Conservation (phyloP, 345 rosid genomes). For the Moringa oleifera region DNA sequence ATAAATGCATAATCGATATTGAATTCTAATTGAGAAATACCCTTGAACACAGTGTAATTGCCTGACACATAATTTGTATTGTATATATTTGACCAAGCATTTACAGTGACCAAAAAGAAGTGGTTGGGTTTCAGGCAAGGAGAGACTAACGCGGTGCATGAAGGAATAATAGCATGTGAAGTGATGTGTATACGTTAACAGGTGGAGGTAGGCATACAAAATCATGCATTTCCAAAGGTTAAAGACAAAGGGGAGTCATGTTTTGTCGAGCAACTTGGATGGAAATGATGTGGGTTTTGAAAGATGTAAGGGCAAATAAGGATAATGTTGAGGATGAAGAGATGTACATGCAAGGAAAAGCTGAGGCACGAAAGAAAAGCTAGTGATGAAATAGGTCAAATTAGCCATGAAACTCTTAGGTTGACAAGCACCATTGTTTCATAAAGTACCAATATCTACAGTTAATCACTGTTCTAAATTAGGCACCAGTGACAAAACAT, state of each 20-base stretch:
- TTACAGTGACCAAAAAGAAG: too few relatives aligned
- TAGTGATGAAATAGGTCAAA: conserved; percentile 27
- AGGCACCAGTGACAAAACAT: not conserved
- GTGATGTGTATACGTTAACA: too few relatives aligned
- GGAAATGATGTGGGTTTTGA: conserved; percentile 14
- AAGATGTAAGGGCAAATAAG: not conserved
- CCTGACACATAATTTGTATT: too few relatives aligned
- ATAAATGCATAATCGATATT: too few relatives aligned
- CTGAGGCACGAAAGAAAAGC: conserved; percentile 31
- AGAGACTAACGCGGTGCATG: too few relatives aligned
- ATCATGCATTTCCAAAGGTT: not conserved
- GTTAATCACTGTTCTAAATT: conserved; percentile 3
- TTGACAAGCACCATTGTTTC: conserved; percentile 24
- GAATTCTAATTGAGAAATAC: too few relatives aligned
- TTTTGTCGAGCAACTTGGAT: conserved; percentile 10
- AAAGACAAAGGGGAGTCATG: not conserved
- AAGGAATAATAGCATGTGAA: too few relatives aligned
- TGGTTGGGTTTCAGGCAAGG: too few relatives aligned
- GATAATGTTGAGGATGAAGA: conserved; percentile 2
- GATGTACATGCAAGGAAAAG: conserved; percentile 35
- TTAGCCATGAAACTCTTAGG: conserved; percentile 26
- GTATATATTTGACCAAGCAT: not conserved
- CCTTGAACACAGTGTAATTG: too few relatives aligned
- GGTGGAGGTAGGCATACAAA: conserved; percentile 1
- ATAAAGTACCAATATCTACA: too few relatives aligned